Evolutionary conservation across 192 early-diverging fungal species (phyloP).

Genomic region (Diversispora eburnea): DNA sequence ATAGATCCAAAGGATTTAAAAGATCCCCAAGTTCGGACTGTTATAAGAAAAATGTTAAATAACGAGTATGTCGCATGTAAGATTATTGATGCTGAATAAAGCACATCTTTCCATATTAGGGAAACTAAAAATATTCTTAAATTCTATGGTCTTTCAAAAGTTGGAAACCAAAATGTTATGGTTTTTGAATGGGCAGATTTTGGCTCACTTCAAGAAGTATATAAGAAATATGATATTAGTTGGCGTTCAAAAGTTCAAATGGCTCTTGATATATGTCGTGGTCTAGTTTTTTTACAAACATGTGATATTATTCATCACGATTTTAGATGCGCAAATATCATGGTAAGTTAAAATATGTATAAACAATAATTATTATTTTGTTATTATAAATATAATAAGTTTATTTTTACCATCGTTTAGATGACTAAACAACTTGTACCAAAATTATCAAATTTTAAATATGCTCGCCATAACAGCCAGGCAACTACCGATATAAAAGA

Average conservation of each 20-base stretch:
- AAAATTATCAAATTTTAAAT: conserved; percentile 20
- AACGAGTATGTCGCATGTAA: not conserved
- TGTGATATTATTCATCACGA: conserved; percentile 21
- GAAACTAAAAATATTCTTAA: conserved; percentile 10
- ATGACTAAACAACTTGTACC: conserved; percentile 4
- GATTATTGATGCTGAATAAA: not conserved
- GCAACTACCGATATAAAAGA: conserved; percentile 3
- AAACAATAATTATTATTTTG: too few relatives aligned
- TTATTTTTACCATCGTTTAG: not conserved
- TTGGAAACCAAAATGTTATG: not conserved
- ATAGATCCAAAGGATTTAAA: too few relatives aligned
- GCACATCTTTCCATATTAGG: not conserved
- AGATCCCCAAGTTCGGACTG: too few relatives aligned
- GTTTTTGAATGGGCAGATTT: conserved; percentile 20
- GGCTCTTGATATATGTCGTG: conserved; percentile 20
- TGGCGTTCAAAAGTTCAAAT: conserved; percentile 10
- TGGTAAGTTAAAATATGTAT: not conserved
- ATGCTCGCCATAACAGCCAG: not conserved
- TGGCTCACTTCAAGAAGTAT: not conserved
- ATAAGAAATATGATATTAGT: not conserved
- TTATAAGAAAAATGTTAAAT: too few relatives aligned
- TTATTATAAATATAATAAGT: not conserved
- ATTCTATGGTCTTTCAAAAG: conserved; percentile 8
- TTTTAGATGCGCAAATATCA: conserved; percentile 23
- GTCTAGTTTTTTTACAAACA: conserved; percentile 12